phyloP scores from a whole-genome alignment of 169 alveolate species.

The Fabrea salina region DNA sequence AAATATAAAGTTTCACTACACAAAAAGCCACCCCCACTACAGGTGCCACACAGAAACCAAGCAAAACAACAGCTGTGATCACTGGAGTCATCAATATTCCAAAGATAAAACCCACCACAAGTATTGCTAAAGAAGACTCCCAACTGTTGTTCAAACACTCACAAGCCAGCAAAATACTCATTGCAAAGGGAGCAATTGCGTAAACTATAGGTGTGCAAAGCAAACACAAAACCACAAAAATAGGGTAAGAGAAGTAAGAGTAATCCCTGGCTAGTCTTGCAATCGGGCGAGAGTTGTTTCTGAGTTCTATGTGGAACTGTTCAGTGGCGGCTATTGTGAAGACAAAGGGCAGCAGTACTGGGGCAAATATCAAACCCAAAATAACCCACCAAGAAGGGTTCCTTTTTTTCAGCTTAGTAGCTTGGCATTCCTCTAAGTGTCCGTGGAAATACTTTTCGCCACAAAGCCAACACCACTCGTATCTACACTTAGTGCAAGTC shows the following conservation, averaged over 20 bases:
- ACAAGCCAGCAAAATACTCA: neutral
- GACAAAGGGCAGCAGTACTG: neutral
- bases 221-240: neutral
- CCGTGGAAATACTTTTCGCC: conserved; percentile 31
- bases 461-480: conserved; percentile 52
- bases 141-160: neutral
- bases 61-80: neutral
- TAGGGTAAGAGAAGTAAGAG: neutral
- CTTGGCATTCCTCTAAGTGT: conserved; percentile 35
- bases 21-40: neutral
- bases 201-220: neutral
- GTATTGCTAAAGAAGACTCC: too few relatives aligned
- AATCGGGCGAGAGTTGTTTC: too few relatives aligned
- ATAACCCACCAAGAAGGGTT: conserved; percentile 15
- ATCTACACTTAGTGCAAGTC: conserved; percentile 32
- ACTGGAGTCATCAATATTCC: neutral
- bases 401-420: neutral
- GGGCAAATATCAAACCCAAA: conserved; percentile 6
- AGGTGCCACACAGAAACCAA: neutral
- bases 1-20: neutral
- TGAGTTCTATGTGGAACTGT: too few relatives aligned
- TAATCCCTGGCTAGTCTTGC: too few relatives aligned
- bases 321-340: neutral
- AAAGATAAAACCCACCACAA: neutral
- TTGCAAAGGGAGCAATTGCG: conserved; percentile 12